These are phyloP conservation scores for Cenchrus purpureus DNA, from an alignment of 176 grass and related monocot species.

Conservation along the genomic window DNA sequence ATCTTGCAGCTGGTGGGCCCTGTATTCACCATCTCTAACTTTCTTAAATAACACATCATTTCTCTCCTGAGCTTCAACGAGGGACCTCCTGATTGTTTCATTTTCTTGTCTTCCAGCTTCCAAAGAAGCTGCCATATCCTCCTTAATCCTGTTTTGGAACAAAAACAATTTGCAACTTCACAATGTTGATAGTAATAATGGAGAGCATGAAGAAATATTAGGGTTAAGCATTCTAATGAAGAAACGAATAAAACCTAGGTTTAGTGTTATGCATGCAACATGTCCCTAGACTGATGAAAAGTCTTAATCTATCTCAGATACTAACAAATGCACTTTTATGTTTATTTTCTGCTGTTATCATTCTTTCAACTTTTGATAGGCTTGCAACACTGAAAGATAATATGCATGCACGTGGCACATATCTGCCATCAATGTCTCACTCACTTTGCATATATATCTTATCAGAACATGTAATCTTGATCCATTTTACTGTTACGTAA, in stretches of 20 bases:
- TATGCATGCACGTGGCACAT: slow-evolving; percentile 4
- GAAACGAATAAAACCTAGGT: neutral
- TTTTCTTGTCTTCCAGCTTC: slow-evolving; percentile 64
- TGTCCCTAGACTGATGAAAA: slow-evolving; percentile 6
- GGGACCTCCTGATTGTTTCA: slow-evolving; percentile 48
- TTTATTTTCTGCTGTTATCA: neutral
- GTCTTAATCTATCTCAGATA: neutral
- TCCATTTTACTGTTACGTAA: neutral
- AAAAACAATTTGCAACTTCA: slow-evolving; percentile 37
- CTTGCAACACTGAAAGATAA: neutral
- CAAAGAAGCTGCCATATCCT: slow-evolving; percentile 50
- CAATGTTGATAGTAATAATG: slow-evolving; percentile 14
- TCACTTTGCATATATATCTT: neutral
- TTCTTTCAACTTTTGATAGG: slow-evolving; percentile 21
- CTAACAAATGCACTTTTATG: slow-evolving; percentile 22
- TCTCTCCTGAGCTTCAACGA: slow-evolving; percentile 62
- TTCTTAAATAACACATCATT: slow-evolving; percentile 53
- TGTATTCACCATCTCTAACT: slow-evolving; percentile 56
- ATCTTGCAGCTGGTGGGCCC: slow-evolving; percentile 60
- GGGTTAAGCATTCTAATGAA: neutral
- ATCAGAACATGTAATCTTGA: neutral
- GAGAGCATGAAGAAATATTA: neutral
- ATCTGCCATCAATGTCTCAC: neutral
- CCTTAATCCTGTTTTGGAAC: slow-evolving; percentile 52
- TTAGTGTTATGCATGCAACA: neutral